Evolutionary conservation across 1,139 yeast species (phyloP).

Genomic region (Fermentozyma sake): DNA sequence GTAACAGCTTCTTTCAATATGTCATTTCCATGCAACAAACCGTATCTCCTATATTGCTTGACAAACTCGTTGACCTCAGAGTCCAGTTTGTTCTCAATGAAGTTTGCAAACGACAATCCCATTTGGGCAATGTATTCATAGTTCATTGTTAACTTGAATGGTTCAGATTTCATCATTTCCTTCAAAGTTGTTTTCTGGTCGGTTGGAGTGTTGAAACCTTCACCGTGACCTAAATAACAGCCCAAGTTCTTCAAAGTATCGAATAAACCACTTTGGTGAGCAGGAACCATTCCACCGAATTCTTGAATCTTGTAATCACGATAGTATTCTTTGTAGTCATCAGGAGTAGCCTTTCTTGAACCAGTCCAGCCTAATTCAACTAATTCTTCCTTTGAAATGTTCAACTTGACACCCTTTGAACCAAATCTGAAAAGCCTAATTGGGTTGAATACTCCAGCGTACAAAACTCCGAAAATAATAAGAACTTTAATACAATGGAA

Average conservation of each 20-base stretch:
- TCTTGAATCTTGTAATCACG: conserved; percentile 61
- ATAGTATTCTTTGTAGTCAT: conserved; percentile 69
- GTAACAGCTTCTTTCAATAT: conserved; percentile 36
- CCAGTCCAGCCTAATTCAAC: conserved; percentile 89
- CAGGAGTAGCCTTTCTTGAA: conserved; percentile 64
- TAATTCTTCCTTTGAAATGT: conserved; percentile 53
- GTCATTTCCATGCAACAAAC: conserved; percentile 49
- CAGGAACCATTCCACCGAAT: conserved; percentile 75
- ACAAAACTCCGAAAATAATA: conserved; percentile 54
- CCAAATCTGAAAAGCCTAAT: conserved; percentile 25
- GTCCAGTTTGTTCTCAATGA: conserved; percentile 27
- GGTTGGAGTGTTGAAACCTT: conserved; percentile 73
- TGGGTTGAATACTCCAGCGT: conserved; percentile 79
- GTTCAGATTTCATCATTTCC: conserved; percentile 17
- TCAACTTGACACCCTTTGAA: conserved; percentile 24
- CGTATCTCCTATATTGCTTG: conserved; percentile 58
- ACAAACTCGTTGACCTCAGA: conserved; percentile 34
- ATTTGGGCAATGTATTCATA: conserved; percentile 51
- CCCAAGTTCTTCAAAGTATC: conserved; percentile 59
- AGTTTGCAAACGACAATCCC: conserved; percentile 42
- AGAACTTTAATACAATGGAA: conserved; percentile 64
- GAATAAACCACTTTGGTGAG: conserved; percentile 71
- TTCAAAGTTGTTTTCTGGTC: conserved; percentile 21
- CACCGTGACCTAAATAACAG: conserved; percentile 61
- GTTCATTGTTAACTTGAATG: conserved; percentile 42